Base-by-base conservation (phyloP, 129 eudicot genomes). In the Flaveria brownii region DNA sequence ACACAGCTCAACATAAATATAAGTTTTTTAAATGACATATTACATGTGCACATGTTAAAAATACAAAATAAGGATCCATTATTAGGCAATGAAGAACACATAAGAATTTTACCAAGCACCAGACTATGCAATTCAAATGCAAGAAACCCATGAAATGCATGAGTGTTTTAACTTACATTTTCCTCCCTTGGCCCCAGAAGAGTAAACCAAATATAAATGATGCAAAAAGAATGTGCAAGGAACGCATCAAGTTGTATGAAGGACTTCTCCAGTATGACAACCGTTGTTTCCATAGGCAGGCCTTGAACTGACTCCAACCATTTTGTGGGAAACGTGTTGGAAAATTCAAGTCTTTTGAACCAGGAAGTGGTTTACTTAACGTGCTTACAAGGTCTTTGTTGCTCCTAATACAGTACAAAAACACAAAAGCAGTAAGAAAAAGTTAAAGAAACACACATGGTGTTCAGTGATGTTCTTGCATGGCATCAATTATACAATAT, bases 201-300 rank as follows among this genome's bases (percentile, higher is more conserved):
- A 84, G 76, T 7, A 71, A n/a, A 41, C 87, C 87, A 1, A 84
- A 75, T 52, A 84, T 39, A 41, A 71, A 77, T 1, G 84, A 75
- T 46, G 84, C 70, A 4, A 80, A 23, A 14, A 84, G 52, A 46
- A 81, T 68, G 26, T 68, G 76, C 65, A 80, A 9, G 66, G 66
- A 55, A 36, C 87, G 81, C 78, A 76, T 46, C 68, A 84, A 78
- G 70, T 84, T 80, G 80, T 80, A 84, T 64, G 82, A 64, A 72
- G 87, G 87, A 63, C 76, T 80, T 79, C 84, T 84, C 84, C 87
- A 84, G 45, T 84, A 84, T 16, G 87, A 79, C 73, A 75, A 51
- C 50, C 77, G 50, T 64, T 79, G 87, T 51, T 84, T 84, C 87
- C 87, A 80, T 15, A 80, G 73, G 45, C 84, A 84, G 57, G 69